Conservation (phyloP, 495 filamentous ascomycete species). For the Glonium stellatum region DNA sequence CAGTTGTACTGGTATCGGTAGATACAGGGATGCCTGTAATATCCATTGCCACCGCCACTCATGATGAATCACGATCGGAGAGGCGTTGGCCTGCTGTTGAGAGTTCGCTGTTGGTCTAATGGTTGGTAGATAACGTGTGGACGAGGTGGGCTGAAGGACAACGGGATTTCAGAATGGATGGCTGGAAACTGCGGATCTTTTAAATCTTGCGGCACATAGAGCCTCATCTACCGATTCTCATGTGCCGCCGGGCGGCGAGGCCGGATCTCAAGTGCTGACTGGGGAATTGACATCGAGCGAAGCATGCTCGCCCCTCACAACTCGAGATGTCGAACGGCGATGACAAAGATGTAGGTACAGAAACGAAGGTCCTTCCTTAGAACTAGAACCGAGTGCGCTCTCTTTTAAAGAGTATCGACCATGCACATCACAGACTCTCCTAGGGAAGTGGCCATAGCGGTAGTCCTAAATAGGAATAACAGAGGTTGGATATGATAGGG, state of each 20-base stretch:
- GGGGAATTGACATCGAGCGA: background rate
- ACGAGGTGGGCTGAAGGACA: background rate
- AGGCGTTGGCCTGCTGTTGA: background rate
- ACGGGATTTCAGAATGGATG: background rate
- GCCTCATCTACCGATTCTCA: background rate
- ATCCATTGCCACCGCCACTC: constrained; percentile 7
- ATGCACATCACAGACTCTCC: background rate
- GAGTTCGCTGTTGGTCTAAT: background rate
- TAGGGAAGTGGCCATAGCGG: background rate
- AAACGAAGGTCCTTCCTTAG: background rate
- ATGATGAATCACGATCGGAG: background rate
- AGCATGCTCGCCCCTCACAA: background rate
- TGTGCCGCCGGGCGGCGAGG: background rate
- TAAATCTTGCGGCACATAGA: background rate
- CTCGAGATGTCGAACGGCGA: background rate
- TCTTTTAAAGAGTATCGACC: background rate
- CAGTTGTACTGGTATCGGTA: constrained; percentile 1
- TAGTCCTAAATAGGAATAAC: too few relatives aligned
- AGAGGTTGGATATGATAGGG: too few relatives aligned
- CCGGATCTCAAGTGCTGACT: background rate
- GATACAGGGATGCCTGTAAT: background rate
- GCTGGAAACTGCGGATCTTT: background rate
- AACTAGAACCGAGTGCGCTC: background rate
- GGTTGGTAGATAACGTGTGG: background rate
- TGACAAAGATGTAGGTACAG: background rate